Percentiles rank a stretch among this genome's conserved stretches.
These are phyloP conservation scores for Tetramitus jugosus DNA, from an alignment of 208 protist genomes.

Conservation along the genomic window DNA sequence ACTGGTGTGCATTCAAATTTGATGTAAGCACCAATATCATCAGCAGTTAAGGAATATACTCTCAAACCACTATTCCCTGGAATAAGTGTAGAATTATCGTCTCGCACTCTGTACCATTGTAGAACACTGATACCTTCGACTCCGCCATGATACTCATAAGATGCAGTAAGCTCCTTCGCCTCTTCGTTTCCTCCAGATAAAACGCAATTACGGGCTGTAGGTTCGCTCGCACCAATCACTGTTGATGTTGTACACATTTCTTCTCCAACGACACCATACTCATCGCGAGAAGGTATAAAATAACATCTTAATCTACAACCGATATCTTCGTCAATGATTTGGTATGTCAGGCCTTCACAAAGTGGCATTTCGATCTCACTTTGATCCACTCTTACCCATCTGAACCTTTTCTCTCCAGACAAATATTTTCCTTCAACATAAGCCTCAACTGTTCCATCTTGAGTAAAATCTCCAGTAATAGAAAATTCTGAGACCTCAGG, in stretches of 20 bases:
- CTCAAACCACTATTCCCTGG: not conserved
- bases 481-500: not conserved
- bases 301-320: not conserved
- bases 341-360: not conserved
- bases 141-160: not conserved
- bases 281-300: not conserved
- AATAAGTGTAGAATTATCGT: not conserved
- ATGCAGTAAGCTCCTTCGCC: not conserved
- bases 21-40: not conserved
- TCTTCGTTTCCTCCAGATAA: not conserved
- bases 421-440: not conserved
- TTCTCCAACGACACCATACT: not conserved
- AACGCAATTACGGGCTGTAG: not conserved
- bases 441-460: not conserved
- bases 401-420: not conserved
- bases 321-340: not conserved
- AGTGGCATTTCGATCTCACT: not conserved
- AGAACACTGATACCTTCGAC: not conserved
- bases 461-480: not conserved
- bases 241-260: not conserved
- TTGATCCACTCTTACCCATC: not conserved
- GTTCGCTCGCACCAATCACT: not conserved
- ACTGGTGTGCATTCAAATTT: constrained; percentile 7
- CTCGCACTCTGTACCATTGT: not conserved
- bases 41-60: not conserved